phyloP scores from a whole-genome alignment of 768 basidiomycete species.

The Pholiota molesta region DNA sequence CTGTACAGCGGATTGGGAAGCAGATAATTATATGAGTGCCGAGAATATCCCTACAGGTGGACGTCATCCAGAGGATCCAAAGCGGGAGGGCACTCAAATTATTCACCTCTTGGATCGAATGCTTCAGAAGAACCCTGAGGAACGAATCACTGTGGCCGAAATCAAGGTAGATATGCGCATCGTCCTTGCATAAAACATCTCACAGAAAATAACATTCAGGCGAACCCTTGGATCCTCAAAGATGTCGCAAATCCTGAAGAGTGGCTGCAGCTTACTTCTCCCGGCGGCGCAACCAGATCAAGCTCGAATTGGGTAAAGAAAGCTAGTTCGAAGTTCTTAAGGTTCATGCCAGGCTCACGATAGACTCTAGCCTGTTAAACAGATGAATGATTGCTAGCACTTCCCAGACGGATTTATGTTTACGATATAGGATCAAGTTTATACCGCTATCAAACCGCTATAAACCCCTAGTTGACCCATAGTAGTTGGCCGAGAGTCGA shows the following conservation, averaged over 20 bases:
- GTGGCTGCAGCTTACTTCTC: constrained; percentile 40
- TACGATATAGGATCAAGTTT: too few species aligned
- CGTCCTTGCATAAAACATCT: background rate
- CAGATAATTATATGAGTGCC: constrained; percentile 40
- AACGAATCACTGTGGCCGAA: constrained; percentile 32
- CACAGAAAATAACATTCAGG: constrained; percentile 23
- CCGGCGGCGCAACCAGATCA: constrained; percentile 9
- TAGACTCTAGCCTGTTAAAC: constrained; percentile 1
- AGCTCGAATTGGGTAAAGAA: constrained; percentile 28
- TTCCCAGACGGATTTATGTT: too few species aligned
- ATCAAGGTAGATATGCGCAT: constrained; percentile 32
- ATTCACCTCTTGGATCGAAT: constrained; percentile 41
- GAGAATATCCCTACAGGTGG: constrained; percentile 39
- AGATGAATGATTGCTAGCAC: too few species aligned
- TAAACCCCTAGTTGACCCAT: too few species aligned
- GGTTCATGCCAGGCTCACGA: constrained; percentile 22
- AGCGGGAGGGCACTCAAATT: constrained; percentile 32
- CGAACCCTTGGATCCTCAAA: constrained; percentile 40
- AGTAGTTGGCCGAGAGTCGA: too few species aligned
- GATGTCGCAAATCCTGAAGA: constrained; percentile 36
- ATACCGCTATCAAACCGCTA: too few species aligned
- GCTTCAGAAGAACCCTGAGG: constrained; percentile 42
- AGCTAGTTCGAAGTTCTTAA: constrained; percentile 31
- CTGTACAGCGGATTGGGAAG: constrained; percentile 42
- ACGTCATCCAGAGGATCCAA: constrained; percentile 30